These are phyloP conservation scores for Vanrija pseudolonga DNA, from an alignment of 1,284 basidiomycete genomes.

Conservation along the genomic window DNA sequence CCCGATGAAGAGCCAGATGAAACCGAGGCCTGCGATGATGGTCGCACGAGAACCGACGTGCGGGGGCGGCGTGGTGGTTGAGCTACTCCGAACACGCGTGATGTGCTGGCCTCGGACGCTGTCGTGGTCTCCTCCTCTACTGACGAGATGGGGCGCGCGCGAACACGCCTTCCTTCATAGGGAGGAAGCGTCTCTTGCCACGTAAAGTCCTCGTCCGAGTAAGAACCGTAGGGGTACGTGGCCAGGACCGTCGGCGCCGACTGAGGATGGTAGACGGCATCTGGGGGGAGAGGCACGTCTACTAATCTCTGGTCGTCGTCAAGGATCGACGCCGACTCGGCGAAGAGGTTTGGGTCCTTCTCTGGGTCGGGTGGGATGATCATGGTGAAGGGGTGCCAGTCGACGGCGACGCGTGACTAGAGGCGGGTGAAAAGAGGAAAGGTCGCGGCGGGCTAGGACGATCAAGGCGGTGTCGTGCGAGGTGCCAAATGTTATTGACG, in stretches of 20 bases:
- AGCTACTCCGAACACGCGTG: background rate
- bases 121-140: too few relatives aligned
- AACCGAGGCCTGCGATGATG: background rate
- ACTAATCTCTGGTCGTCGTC: conserved; percentile 4
- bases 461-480: too few relatives aligned
- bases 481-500: too few relatives aligned
- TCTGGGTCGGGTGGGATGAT: conserved; percentile 50
- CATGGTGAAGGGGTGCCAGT: conserved; percentile 23
- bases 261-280: conserved; percentile 13
- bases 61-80: background rate
- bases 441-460: too few relatives aligned
- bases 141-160: too few relatives aligned
- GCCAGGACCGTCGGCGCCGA: conserved; percentile 2
- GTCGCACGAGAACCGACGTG: background rate
- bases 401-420: too few relatives aligned
- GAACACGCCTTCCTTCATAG: conserved; percentile 23
- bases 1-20: background rate
- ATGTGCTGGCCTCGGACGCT: background rate
- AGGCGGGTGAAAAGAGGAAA: too few relatives aligned
- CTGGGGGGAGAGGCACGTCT: conserved; percentile 11
- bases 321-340: conserved; percentile 11
- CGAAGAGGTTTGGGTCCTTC: conserved; percentile 44
- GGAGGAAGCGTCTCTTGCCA: conserved; percentile 38
- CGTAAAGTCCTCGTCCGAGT: conserved; percentile 20
- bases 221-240: conserved; percentile 8